phyloP scores from a whole-genome alignment of 345 rosid genomes.

The Geranium rotundifolium region DNA sequence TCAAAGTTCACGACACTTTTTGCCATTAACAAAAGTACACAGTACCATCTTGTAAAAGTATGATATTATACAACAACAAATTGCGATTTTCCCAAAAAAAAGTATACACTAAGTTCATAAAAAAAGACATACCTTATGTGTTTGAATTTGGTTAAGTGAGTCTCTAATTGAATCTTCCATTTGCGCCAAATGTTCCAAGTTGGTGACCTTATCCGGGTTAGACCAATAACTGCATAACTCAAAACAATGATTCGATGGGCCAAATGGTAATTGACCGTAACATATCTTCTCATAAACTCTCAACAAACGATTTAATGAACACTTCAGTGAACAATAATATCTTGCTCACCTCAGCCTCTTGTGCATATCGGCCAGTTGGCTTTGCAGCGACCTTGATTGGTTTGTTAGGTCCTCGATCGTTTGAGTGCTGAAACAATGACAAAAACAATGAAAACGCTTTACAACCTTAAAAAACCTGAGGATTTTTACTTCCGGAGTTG shows the following conservation, averaged over 20 bases:
- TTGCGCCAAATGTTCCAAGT: conserved; percentile 46
- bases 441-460: conserved; percentile 11
- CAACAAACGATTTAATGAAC: too few species aligned
- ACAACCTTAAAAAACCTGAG: not conserved
- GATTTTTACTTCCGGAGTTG: not conserved
- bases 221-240: conserved; percentile 58
- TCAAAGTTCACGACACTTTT: too few species aligned
- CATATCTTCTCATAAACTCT: not conserved
- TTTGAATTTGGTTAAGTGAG: conserved; percentile 40
- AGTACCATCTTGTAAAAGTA: too few species aligned
- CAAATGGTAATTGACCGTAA: not conserved
- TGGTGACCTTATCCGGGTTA: conserved; percentile 57
- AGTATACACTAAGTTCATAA: too few species aligned
- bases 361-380: conserved; percentile 52
- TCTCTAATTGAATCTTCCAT: conserved; percentile 71
- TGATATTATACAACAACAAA: too few species aligned
- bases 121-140: conserved; percentile 39
- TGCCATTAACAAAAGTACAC: too few species aligned
- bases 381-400: conserved; percentile 47
- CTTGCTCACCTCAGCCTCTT: conserved; percentile 60
- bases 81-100: too few species aligned
- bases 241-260: conserved; percentile 5
- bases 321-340: too few species aligned
- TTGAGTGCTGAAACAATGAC: conserved; percentile 42
- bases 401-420: conserved; percentile 62